phyloP scores from a whole-genome alignment of 2,329 filamentous ascomycete species.

The Phaeosphaeria sp. region DNA sequence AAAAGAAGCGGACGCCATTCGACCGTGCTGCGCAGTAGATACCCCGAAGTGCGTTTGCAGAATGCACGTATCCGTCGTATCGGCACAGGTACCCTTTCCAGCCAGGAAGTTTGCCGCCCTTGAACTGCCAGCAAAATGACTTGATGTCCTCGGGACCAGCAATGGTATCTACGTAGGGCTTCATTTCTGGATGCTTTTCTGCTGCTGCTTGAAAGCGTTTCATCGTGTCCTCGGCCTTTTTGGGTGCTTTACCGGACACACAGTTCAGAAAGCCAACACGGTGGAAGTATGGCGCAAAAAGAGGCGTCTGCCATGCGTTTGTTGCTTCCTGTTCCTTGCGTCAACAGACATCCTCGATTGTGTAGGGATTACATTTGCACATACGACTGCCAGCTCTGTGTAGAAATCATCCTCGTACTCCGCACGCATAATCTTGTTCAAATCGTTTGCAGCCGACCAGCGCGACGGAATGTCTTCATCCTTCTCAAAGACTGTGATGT shows the following conservation, averaged over 20 bases:
- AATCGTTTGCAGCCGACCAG: conserved; percentile 63
- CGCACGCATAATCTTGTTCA: conserved; percentile 67
- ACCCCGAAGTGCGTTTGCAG: conserved; percentile 58
- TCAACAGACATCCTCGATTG: neutral
- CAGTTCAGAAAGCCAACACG: conserved; percentile 60
- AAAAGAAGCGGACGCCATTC: conserved; percentile 53
- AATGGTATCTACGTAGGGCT: conserved; percentile 36
- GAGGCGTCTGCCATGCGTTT: conserved; percentile 59
- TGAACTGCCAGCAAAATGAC: conserved; percentile 55
- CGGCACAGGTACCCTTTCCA: conserved; percentile 67
- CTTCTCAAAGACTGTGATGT: conserved; percentile 40
- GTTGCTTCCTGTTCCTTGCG: conserved; percentile 54
- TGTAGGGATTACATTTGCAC: conserved; percentile 9
- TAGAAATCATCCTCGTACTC: conserved; percentile 67
- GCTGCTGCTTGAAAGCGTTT: conserved; percentile 51
- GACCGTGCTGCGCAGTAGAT: conserved; percentile 53
- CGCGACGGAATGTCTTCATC: conserved; percentile 54
- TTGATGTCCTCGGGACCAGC: conserved; percentile 48
- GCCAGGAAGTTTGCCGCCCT: conserved; percentile 53
- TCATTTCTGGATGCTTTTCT: conserved; percentile 50
- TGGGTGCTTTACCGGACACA: conserved; percentile 55
- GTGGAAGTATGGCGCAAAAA: conserved; percentile 62
- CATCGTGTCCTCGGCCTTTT: conserved; percentile 57
- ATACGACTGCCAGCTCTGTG: conserved; percentile 60
- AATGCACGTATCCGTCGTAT: conserved; percentile 64